Percentiles rank a stretch among this genome's conserved stretches.
phyloP scores from a whole-genome alignment of 2,329 filamentous ascomycete species.

The Colletotrichum spaethianum region DNA sequence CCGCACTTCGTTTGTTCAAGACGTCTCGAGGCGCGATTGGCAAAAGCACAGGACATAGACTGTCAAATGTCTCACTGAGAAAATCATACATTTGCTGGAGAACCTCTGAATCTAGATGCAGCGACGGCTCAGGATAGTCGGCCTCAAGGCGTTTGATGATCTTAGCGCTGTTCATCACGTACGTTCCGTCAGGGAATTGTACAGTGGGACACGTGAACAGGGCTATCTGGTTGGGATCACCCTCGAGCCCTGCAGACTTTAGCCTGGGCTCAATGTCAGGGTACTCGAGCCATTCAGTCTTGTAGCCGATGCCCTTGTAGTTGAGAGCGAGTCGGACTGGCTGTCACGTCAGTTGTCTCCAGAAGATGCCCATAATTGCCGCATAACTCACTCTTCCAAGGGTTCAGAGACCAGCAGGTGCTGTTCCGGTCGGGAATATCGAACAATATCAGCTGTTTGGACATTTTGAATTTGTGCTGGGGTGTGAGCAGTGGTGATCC shows the following conservation, averaged over 20 bases:
- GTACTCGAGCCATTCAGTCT: constrained; percentile 79
- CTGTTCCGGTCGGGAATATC: constrained; percentile 68
- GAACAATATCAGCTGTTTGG: constrained; percentile 65
- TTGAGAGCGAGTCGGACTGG: constrained; percentile 76
- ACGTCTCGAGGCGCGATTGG: constrained; percentile 64
- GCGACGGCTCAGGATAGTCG: constrained; percentile 68
- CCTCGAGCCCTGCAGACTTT: constrained; percentile 58
- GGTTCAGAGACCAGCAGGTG: constrained; percentile 75
- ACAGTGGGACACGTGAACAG: constrained; percentile 71
- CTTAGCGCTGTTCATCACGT: constrained; percentile 74
- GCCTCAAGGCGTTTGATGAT: constrained; percentile 74
- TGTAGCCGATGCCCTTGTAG: constrained; percentile 77
- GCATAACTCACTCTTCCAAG: constrained; percentile 74
- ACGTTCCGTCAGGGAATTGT: constrained; percentile 67
- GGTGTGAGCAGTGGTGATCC: background rate
- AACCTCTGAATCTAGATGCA: constrained; percentile 70
- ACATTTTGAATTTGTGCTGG: constrained; percentile 2
- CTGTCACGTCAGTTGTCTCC: constrained; percentile 5
- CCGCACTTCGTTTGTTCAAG: constrained; percentile 64
- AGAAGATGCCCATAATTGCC: background rate
- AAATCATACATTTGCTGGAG: constrained; percentile 60
- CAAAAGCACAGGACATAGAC: constrained; percentile 59
- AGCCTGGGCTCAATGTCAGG: constrained; percentile 73
- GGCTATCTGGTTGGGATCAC: constrained; percentile 56
- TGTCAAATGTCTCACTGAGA: constrained; percentile 49